phyloP scores from a whole-genome alignment of 2,329 filamentous ascomycete genomes.

The Aspergillus brasiliensis region DNA sequence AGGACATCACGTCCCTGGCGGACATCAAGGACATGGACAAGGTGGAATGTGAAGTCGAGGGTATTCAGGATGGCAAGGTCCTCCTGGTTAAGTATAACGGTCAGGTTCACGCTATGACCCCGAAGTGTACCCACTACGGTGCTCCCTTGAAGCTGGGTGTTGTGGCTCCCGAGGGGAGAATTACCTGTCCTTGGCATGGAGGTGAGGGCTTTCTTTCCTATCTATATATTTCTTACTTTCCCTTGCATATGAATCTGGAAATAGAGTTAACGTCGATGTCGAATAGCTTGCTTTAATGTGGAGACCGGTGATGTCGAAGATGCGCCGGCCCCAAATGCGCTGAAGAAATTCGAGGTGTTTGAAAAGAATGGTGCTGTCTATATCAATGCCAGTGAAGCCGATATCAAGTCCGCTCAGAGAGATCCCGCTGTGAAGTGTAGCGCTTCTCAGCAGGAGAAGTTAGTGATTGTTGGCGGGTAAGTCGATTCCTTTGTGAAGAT shows the following conservation, averaged over 20 bases:
- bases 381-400: conserved; percentile 75
- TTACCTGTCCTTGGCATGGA: conserved; percentile 97
- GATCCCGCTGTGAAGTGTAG: conserved; percentile 73
- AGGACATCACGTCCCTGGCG: conserved; percentile 69
- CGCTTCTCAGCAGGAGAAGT: conserved; percentile 58
- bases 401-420: conserved; percentile 75
- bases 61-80: conserved; percentile 81
- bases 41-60: conserved; percentile 86
- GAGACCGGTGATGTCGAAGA: conserved; percentile 92
- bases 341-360: conserved; percentile 77
- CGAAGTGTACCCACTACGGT: conserved; percentile 89
- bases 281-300: conserved; percentile 84
- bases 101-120: conserved; percentile 74
- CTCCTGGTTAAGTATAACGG: conserved; percentile 78
- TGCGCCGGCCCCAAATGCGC: conserved; percentile 83
- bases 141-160: conserved; percentile 87
- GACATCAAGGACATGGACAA: conserved; percentile 79
- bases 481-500: conserved; percentile 15
- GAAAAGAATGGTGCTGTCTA: conserved; percentile 84
- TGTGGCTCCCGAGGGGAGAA: conserved; percentile 74
- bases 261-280: background rate
- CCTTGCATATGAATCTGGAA: too few species aligned
- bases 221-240: background rate
- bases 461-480: conserved; percentile 78
- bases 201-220: conserved; percentile 58